phyloP scores from a whole-genome alignment of 768 basidiomycete genomes.

The Pilatotrama ljubarskyi region DNA sequence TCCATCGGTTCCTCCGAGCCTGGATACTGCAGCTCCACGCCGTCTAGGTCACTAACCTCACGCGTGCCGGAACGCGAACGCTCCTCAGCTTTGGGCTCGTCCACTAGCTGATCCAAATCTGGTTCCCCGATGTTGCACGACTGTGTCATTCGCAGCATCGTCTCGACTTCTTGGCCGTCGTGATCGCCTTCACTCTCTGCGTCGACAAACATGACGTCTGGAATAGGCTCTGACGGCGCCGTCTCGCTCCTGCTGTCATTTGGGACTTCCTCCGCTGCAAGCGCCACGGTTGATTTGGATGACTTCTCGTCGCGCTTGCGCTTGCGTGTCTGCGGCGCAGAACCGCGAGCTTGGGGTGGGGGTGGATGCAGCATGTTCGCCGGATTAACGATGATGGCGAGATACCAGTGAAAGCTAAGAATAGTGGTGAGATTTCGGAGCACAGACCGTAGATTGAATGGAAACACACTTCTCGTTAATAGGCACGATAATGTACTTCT shows the following conservation, averaged over 20 bases:
- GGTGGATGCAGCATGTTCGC: slow-evolving; percentile 54
- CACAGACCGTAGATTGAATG: neutral
- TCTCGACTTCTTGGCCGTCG: slow-evolving; percentile 22
- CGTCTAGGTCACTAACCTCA: neutral
- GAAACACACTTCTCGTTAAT: slow-evolving; percentile 91
- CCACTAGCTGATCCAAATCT: neutral
- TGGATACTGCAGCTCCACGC: slow-evolving; percentile 21
- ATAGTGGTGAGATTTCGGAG: neutral
- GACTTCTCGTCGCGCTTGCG: slow-evolving; percentile 28
- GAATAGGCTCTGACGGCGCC: slow-evolving; percentile 1
- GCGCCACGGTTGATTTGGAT: neutral
- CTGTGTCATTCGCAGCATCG: slow-evolving; percentile 7
- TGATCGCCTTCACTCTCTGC: slow-evolving; percentile 21
- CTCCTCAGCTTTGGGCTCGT: neutral
- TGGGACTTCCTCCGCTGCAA: neutral
- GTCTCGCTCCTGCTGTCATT: slow-evolving; percentile 2
- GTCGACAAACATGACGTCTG: slow-evolving; percentile 7
- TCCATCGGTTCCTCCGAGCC: slow-evolving; percentile 21
- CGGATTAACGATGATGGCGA: slow-evolving; percentile 90
- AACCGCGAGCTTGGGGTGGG: slow-evolving; percentile 23
- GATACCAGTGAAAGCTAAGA: slow-evolving; percentile 91
- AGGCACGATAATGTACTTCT: slow-evolving; percentile 91
- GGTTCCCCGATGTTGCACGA: slow-evolving; percentile 15
- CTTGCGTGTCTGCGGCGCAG: slow-evolving; percentile 27
- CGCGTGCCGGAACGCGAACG: slow-evolving; percentile 1